A percentile compares a stretch with the other conserved stretches of the same genome.
Evolutionary conservation across 179 eudicot species (phyloP).

Genomic region (Spinacia oleracea): DNA sequence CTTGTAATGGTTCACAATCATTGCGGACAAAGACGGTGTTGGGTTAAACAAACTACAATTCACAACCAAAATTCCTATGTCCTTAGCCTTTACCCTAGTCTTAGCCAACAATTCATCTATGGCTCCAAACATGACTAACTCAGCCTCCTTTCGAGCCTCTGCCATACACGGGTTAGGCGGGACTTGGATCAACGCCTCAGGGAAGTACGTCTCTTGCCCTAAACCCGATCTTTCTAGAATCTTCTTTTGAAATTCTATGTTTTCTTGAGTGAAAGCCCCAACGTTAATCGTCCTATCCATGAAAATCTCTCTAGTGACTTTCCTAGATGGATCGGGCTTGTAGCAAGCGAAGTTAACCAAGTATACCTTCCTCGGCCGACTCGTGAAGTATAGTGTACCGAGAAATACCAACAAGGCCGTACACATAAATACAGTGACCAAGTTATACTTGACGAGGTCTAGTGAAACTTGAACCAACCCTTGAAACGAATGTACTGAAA

Average conservation of each 20-base stretch:
- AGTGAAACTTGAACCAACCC: conserved; percentile 24
- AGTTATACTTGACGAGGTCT: conserved; percentile 28
- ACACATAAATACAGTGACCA: conserved; percentile 22
- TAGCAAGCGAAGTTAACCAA: conserved; percentile 36
- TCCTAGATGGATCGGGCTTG: conserved; percentile 28
- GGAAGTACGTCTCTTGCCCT: conserved; percentile 41
- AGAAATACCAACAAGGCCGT: conserved; percentile 31
- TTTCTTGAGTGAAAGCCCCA: conserved; percentile 31
- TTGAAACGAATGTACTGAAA: conserved; percentile 26
- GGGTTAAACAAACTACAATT: conserved; percentile 43
- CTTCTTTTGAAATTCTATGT: conserved; percentile 38
- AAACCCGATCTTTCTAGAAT: conserved; percentile 40
- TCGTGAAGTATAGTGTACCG: conserved; percentile 36
- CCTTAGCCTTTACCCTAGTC: conserved; percentile 38
- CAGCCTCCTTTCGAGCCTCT: conserved; percentile 37
- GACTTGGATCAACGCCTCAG: conserved; percentile 28
- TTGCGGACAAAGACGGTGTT: conserved; percentile 40
- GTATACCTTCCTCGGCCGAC: conserved; percentile 39
- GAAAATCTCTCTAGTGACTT: conserved; percentile 31
- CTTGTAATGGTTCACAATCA: conserved; percentile 45
- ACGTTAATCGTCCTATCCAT: conserved; percentile 27
- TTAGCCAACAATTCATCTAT: conserved; percentile 38
- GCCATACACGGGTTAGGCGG: conserved; percentile 43
- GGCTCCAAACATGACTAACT: conserved; percentile 39
- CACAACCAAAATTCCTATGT: conserved; percentile 38